Percentiles rank a stretch among this genome's conserved stretches.
phyloP scores from a whole-genome alignment of 176 grass and related monocot genomes.

The Oryza officinalis region DNA sequence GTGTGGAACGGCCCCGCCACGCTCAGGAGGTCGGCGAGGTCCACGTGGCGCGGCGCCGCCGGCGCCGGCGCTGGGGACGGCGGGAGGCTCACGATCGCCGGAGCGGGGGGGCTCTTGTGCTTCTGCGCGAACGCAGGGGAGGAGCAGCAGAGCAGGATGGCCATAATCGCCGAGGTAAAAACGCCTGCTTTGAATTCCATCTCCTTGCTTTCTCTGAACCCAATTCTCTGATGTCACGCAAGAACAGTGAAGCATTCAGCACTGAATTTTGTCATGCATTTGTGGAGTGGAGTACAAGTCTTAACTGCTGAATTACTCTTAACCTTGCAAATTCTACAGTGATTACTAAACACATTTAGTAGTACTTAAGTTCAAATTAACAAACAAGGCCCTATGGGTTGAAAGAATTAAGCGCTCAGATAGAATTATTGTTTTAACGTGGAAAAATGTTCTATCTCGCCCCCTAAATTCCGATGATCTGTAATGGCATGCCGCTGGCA shows the following conservation, averaged over 20 bases:
- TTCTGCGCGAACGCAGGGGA: slow-evolving; percentile 58
- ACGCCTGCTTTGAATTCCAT: slow-evolving; percentile 53
- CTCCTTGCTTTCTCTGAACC: slow-evolving; percentile 21
- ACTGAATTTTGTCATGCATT: neutral
- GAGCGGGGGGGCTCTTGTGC: slow-evolving; percentile 51
- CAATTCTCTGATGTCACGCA: slow-evolving; percentile 44
- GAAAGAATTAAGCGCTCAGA: no score
- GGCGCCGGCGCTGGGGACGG: slow-evolving; percentile 65
- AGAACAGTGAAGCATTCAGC: slow-evolving; percentile 29
- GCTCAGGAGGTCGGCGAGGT: slow-evolving; percentile 77
- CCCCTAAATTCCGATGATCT: no score
- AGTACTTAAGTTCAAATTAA: neutral
- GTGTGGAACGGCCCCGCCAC: slow-evolving; percentile 85
- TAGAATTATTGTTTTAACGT: no score
- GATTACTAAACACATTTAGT: neutral
- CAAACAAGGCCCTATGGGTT: no score
- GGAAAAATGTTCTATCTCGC: no score
- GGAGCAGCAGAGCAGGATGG: slow-evolving; percentile 52
- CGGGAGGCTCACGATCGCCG: slow-evolving; percentile 38
- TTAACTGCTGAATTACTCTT: neutral
- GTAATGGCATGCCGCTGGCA: no score
- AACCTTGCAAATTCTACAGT: neutral
- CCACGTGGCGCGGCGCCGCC: slow-evolving; percentile 62
- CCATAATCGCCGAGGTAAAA: slow-evolving; percentile 43
- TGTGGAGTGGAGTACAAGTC: neutral